These are phyloP conservation scores for Fusarium dlaminii DNA, from an alignment of 2,329 filamentous ascomycete genomes.

Conservation along the genomic window DNA sequence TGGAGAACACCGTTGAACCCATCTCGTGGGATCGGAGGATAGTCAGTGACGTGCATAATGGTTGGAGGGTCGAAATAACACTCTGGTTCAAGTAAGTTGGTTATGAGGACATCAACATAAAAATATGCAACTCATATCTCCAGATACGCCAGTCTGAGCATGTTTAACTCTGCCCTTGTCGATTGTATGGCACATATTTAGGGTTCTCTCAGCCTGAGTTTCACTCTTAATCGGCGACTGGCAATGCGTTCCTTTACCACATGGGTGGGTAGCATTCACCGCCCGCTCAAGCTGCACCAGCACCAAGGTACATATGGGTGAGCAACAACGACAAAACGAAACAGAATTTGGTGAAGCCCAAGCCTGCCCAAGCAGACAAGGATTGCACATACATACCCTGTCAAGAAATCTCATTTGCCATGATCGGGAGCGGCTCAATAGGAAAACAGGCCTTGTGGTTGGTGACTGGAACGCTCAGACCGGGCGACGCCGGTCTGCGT, in stretches of 20 bases:
- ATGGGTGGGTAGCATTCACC: slow-evolving; percentile 9
- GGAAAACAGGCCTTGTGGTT: neutral
- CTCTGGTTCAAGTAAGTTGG: neutral
- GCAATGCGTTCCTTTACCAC: neutral
- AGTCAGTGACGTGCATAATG: slow-evolving; percentile 18
- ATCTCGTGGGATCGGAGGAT: slow-evolving; percentile 6
- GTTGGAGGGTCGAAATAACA: neutral
- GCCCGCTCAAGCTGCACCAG: slow-evolving; percentile 20
- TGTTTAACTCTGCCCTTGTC: neutral
- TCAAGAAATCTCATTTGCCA: neutral
- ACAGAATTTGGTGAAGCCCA: slow-evolving; percentile 15
- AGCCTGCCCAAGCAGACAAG: slow-evolving; percentile 2
- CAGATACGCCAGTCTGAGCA: neutral
- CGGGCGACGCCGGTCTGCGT: slow-evolving; percentile 16
- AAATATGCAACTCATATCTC: neutral
- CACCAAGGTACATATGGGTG: slow-evolving; percentile 5
- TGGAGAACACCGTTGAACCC: slow-evolving; percentile 20
- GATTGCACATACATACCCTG: slow-evolving; percentile 11
- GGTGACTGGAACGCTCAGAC: slow-evolving; percentile 20
- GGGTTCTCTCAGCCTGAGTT: neutral
- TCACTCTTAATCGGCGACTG: neutral
- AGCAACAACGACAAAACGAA: slow-evolving; percentile 9
- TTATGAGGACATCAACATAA: neutral
- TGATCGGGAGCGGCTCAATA: neutral
- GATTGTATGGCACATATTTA: neutral